phyloP scores from a whole-genome alignment of 164 flowering plant species.

The Nymphaea thermarum region DNA sequence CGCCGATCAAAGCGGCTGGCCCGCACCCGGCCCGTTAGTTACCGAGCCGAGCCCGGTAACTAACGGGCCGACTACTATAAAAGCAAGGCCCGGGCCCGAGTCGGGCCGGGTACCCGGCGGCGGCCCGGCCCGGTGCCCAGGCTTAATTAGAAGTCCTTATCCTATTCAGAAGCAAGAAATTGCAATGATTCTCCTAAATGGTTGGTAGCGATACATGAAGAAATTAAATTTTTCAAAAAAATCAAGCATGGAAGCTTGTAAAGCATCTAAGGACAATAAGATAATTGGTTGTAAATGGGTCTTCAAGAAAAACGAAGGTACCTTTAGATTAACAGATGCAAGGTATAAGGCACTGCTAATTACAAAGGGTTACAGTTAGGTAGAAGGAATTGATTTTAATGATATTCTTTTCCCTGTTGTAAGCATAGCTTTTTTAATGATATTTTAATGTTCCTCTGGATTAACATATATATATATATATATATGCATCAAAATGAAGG shows the following conservation, averaged over 20 bases:
- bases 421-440: background rate
- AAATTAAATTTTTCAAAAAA: no score
- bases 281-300: background rate
- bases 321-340: background rate
- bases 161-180: background rate
- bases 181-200: background rate
- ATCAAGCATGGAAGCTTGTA: background rate
- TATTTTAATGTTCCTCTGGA: no score
- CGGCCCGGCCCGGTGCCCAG: no score
- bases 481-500: background rate
- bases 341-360: background rate
- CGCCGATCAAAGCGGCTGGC: no score
- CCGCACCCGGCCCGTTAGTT: no score
- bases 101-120: no score
- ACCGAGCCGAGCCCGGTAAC: no score
- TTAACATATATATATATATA: no score
- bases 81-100: no score
- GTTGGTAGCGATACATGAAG: background rate
- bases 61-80: no score
- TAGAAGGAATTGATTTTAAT: background rate
- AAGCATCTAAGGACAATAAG: background rate
- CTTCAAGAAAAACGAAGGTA: background rate
- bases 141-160: no score
- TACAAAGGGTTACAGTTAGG: no score
- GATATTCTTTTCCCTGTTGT: background rate